Evolutionary conservation across 1,284 basidiomycete genomes (phyloP), one percentile per base, ranked within the genome.

Genomic region (Rhodotorula sp.): DNA sequence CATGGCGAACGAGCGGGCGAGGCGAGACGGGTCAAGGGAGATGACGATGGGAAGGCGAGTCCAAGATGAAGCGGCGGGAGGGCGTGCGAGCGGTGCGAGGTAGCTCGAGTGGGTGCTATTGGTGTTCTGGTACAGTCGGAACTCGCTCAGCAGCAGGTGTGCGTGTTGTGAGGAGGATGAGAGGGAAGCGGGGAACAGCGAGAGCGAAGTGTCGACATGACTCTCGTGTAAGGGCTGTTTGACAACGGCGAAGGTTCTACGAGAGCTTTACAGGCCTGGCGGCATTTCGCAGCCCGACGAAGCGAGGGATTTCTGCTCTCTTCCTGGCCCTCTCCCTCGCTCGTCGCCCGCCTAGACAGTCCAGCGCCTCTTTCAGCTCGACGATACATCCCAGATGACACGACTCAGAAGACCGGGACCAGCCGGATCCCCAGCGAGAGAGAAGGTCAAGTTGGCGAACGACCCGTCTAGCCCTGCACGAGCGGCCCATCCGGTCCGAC

Each of bases 1-100:
- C 91, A 94, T 94, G 76, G 75, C 80, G 76, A 70, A 65, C 26
- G 16, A 31, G 34, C 47, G 8, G 30, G 40, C 11, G 37, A 24
- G 46, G 9, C 2, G 57, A 37, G 46, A 26, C 16, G 28, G 46
- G 15, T 30, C 24, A 26, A 24, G 40, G 9, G 51, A 47, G 65
- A 73, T 69, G 71, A 73, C 26, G 55, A 51, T 55, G 46, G 55
- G 24, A 51, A 51, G 50, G 50, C 7, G 40, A 13, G 5, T 26
- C 20, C 20, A n/a, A 51, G 22, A 26, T n/a, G 50, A 9, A 26
- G 24, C 10, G 11, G 50, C 9, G 11, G 50, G 50, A n/a, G n/a
- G 9, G 11, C 50, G 50, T 26, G 24, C 24, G 50, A 51, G n/a
- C 11, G 50, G 50, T 13, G 47, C 22, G 24, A 26, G 50, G 50